A percentile compares a stretch with the other conserved stretches of the same genome.
Evolutionary conservation across 371 early-diverging fungal genomes (phyloP).

Genomic region (Syncephalastrum contaminatum): DNA sequence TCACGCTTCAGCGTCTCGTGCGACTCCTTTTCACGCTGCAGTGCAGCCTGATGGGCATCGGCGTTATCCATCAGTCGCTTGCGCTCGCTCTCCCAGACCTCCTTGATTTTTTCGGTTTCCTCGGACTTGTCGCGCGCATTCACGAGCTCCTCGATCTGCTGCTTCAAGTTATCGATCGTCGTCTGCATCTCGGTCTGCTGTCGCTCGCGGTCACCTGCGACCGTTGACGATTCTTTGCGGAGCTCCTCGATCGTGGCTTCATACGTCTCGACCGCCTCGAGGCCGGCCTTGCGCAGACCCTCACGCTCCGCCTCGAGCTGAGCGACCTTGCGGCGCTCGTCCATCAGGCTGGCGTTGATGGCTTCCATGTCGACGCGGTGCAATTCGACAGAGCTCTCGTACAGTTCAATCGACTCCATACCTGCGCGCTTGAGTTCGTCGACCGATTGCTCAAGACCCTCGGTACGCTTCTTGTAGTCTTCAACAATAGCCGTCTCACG

Average conservation of each 20-base stretch:
- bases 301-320: conserved; percentile 32
- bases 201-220: conserved; percentile 19
- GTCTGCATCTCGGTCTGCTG: conserved; percentile 34
- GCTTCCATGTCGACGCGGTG: conserved; percentile 52
- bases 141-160: conserved; percentile 48
- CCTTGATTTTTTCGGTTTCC: conserved; percentile 48
- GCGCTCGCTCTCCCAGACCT: conserved; percentile 58
- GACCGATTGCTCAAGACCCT: conserved; percentile 34
- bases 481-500: conserved; percentile 26
- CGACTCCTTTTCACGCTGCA: conserved; percentile 29
- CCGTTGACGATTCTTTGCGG: conserved; percentile 26
- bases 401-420: conserved; percentile 56
- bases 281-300: conserved; percentile 37
- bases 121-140: conserved; percentile 35
- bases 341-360: conserved; percentile 36
- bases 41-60: conserved; percentile 26
- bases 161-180: conserved; percentile 47
- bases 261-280: conserved; percentile 37
- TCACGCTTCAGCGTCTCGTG: conserved; percentile 37
- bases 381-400: conserved; percentile 50
- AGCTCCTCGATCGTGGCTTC: conserved; percentile 41
- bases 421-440: conserved; percentile 51
- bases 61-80: conserved; percentile 51
- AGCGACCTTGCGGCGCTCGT: conserved; percentile 40
- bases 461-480: conserved; percentile 29